Evolutionary conservation across 257 asterid species (phyloP).

Genomic region (Solanum corneliomulleri): DNA sequence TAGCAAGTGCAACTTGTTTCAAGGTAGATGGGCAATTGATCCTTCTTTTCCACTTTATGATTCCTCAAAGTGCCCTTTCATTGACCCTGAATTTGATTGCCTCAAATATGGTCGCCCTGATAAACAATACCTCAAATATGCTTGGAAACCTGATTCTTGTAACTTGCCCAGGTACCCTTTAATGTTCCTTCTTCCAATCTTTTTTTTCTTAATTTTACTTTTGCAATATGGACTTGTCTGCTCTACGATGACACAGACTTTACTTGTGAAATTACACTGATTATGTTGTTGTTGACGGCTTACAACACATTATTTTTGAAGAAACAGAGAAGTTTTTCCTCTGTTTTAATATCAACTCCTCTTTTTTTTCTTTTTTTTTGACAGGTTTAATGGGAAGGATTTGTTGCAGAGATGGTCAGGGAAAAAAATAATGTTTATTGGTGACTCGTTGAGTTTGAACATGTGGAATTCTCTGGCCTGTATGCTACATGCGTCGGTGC

Average conservation of each 20-base stretch:
- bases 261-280: not conserved
- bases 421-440: slow-evolving; percentile 74
- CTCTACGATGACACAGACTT: not conserved
- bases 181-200: not conserved
- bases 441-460: slow-evolving; percentile 77
- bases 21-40: slow-evolving; percentile 52
- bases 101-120: slow-evolving; percentile 57
- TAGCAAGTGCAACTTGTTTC: slow-evolving; percentile 48
- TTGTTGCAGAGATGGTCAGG: slow-evolving; percentile 54
- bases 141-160: slow-evolving; percentile 63
- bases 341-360: not conserved
- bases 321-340: not conserved
- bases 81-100: slow-evolving; percentile 66
- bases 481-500: slow-evolving; percentile 59
- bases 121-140: slow-evolving; percentile 38
- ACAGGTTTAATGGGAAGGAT: slow-evolving; percentile 57
- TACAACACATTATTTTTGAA: not conserved
- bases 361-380: not conserved
- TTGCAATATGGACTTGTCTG: not conserved
- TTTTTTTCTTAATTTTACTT: not conserved
- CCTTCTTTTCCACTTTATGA: slow-evolving; percentile 40
- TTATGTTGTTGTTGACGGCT: not conserved
- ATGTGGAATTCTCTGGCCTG: slow-evolving; percentile 66
- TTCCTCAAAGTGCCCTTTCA: slow-evolving; percentile 43
- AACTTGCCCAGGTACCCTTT: slow-evolving; percentile 37